These are phyloP conservation scores for Botrytis hyacinthi DNA, from an alignment of 2,329 filamentous ascomycete genomes.

Conservation along the genomic window DNA sequence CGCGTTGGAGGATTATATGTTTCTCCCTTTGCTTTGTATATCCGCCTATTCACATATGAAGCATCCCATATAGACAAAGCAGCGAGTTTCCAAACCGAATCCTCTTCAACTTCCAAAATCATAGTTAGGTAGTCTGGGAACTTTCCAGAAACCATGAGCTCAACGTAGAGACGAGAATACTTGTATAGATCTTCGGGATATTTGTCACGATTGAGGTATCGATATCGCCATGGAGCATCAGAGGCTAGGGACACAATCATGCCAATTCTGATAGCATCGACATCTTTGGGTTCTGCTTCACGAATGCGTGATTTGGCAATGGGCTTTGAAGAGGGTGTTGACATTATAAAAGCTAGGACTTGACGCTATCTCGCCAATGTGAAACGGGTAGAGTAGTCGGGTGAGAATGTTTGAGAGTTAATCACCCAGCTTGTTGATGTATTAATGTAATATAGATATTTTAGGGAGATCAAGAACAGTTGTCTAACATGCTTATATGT, in stretches of 20 bases:
- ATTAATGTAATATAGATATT: neutral
- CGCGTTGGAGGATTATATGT: neutral
- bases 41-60: conserved; percentile 1
- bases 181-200: conserved; percentile 4
- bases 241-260: neutral
- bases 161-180: neutral
- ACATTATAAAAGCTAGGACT: neutral
- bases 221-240: neutral
- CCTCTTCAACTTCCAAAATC: conserved; percentile 4
- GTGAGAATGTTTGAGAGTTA: neutral
- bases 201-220: neutral
- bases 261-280: neutral
- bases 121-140: neutral
- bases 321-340: neutral
- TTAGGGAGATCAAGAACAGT: neutral
- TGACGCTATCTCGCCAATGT: neutral
- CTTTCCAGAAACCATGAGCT: neutral
- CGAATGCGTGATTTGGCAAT: neutral
- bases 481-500: neutral
- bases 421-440: neutral
- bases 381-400: neutral
- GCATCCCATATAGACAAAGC: conserved; percentile 13
- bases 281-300: conserved; percentile 3
- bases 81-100: neutral
- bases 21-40: neutral